phyloP scores from a whole-genome alignment of 2,329 filamentous ascomycete species.

The Fusarium sp. region DNA sequence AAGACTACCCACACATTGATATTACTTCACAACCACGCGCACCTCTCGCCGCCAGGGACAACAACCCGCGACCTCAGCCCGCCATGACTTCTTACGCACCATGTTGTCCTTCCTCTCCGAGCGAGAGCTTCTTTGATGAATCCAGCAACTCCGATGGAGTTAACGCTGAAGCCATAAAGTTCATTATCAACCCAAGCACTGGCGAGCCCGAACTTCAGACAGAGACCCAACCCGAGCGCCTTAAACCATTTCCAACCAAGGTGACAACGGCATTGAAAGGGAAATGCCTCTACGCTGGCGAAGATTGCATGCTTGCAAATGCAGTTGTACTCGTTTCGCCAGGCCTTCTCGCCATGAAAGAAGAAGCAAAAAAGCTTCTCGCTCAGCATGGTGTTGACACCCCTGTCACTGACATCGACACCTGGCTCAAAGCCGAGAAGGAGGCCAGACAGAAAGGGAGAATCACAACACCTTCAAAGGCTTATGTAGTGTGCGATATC shows the following conservation, averaged over 20 bases:
- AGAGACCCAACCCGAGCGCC: not conserved
- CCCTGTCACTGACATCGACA: slow-evolving; percentile 50
- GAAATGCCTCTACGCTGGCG: slow-evolving; percentile 50
- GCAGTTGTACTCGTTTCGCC: slow-evolving; percentile 57
- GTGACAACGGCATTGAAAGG: not conserved
- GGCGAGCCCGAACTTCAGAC: not conserved
- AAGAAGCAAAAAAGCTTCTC: slow-evolving; percentile 54
- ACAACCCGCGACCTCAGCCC: slow-evolving; percentile 40
- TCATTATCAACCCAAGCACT: not conserved
- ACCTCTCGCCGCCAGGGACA: slow-evolving; percentile 41
- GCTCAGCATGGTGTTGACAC: slow-evolving; percentile 55
- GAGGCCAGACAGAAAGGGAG: not conserved
- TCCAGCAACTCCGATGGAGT: not conserved
- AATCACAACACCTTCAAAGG: slow-evolving; percentile 12
- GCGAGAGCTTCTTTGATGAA: not conserved
- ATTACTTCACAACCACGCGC: slow-evolving; percentile 20
- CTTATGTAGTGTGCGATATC: slow-evolving; percentile 59
- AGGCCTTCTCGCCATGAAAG: slow-evolving; percentile 51
- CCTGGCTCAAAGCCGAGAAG: slow-evolving; percentile 49
- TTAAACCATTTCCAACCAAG: not conserved
- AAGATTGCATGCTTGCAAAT: slow-evolving; percentile 54
- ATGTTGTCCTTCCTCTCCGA: not conserved
- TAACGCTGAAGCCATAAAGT: slow-evolving; percentile 24
- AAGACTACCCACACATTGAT: not conserved
- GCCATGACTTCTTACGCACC: not conserved